Evolutionary conservation across 257 asterid species (phyloP).

Genomic region (Solanum pinnatisectum): DNA sequence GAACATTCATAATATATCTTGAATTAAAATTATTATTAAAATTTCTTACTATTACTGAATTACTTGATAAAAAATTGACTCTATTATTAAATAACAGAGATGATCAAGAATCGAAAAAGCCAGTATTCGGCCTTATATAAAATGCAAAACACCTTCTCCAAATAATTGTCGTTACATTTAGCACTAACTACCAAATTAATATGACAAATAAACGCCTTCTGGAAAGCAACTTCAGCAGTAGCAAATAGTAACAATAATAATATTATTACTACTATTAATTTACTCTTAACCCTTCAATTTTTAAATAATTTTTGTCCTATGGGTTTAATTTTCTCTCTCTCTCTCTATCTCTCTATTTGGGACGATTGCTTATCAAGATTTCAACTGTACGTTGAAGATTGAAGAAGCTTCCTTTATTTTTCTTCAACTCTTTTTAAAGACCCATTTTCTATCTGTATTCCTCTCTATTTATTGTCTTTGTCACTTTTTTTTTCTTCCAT

Average conservation of each 20-base stretch:
- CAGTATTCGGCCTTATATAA: slow-evolving; percentile 9
- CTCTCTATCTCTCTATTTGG: not conserved
- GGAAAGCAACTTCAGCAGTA: not conserved
- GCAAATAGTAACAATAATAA: not conserved
- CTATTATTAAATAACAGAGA: fast-evolving
- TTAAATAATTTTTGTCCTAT: not conserved
- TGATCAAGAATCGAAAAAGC: slow-evolving; percentile 22
- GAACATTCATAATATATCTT: too few relatives aligned
- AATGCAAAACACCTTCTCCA: not conserved
- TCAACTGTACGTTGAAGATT: slow-evolving; percentile 29
- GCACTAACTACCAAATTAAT: not conserved
- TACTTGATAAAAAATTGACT: not conserved
- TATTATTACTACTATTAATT: not conserved
- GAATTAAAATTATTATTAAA: not conserved
- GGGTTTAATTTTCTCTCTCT: slow-evolving; percentile 1
- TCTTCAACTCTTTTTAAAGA: slow-evolving; percentile 4
- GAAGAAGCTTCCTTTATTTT: not conserved
- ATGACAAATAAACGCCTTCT: not conserved
- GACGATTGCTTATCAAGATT: slow-evolving; percentile 24
- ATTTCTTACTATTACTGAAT: not conserved
- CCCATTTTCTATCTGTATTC: slow-evolving; percentile 11
- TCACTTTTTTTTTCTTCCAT: not conserved
- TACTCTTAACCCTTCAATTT: not conserved
- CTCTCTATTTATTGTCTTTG: not conserved
- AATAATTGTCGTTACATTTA: not conserved